These are phyloP conservation scores for Pelargonium citronellum DNA, from an alignment of 441 rosid species.

Conservation along the genomic window DNA sequence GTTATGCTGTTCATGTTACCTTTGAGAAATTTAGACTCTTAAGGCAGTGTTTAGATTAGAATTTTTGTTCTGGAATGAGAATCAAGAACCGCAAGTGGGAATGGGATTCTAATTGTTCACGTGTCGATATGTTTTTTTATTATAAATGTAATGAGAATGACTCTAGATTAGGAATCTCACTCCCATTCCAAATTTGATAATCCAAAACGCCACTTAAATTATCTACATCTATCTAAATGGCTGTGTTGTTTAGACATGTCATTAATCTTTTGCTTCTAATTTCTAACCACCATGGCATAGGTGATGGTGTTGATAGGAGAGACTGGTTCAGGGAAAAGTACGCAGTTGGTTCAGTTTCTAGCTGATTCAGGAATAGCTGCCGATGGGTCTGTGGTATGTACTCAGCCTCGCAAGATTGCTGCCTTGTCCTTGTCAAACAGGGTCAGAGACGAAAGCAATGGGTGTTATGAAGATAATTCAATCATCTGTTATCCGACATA, in stretches of 20 bases:
- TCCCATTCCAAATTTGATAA: no score
- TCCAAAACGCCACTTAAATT: no score
- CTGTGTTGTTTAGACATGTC: not conserved
- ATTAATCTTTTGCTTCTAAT: conserved; percentile 7
- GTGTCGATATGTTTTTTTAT: no score
- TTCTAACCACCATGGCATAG: conserved; percentile 35
- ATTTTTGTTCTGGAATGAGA: no score
- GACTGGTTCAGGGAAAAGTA: conserved; percentile 97
- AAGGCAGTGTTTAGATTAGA: no score
- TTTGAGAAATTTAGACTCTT: no score
- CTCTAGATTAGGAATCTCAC: no score
- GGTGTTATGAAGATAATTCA: conserved; percentile 52
- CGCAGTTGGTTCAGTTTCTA: conserved; percentile 85
- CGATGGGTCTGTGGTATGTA: conserved; percentile 58
- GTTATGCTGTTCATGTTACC: no score
- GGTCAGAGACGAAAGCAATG: conserved; percentile 62
- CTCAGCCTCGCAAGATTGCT: conserved; percentile 88
- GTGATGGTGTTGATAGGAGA: conserved; percentile 72
- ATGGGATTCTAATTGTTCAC: no score
- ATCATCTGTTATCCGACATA: conserved; percentile 51
- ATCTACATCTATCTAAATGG: not conserved
- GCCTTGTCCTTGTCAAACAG: conserved; percentile 67
- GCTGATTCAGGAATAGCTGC: conserved; percentile 74
- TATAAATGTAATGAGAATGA: no score
- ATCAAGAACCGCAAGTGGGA: no score